phyloP scores from a whole-genome alignment of 2,329 filamentous ascomycete species.

The Xylaria sp. region DNA sequence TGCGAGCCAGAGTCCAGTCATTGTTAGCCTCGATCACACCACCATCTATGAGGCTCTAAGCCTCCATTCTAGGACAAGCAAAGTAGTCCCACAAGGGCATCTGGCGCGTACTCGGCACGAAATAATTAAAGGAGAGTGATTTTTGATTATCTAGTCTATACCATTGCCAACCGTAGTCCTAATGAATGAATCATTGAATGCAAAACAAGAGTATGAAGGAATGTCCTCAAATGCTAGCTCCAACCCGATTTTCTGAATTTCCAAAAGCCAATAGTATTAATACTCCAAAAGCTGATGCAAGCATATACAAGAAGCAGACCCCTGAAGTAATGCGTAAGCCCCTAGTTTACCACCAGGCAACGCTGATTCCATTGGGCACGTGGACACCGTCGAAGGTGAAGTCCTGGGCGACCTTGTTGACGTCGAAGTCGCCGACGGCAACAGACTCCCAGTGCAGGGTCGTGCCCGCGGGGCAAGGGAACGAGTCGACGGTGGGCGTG shows the following conservation, averaged over 20 bases:
- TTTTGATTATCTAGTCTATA: conserved; percentile 1
- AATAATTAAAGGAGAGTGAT: background rate
- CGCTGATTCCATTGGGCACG: conserved; percentile 45
- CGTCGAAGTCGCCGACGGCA: conserved; percentile 42
- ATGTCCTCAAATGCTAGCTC: background rate
- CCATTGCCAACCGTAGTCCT: too few relatives aligned
- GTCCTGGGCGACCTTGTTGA: conserved; percentile 43
- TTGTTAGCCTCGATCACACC: too few relatives aligned
- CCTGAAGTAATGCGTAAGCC: background rate
- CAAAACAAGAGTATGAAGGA: background rate
- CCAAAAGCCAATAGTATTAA: background rate
- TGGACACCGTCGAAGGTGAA: conserved; percentile 35
- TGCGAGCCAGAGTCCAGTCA: too few relatives aligned
- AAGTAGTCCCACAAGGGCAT: background rate
- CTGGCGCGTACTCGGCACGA: background rate
- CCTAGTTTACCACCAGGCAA: conserved; percentile 37
- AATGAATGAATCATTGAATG: conserved; percentile 1
- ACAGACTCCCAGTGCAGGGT: conserved; percentile 45
- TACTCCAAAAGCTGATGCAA: conserved; percentile 3
- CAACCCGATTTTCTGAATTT: background rate
- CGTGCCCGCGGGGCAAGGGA: conserved; percentile 44
- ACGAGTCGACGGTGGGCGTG: conserved; percentile 38
- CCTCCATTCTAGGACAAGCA: background rate
- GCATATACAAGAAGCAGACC: background rate
- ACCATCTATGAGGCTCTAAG: background rate